These are phyloP conservation scores for Huntiella savannae DNA, from an alignment of 2,329 filamentous ascomycete species.

Conservation along the genomic window DNA sequence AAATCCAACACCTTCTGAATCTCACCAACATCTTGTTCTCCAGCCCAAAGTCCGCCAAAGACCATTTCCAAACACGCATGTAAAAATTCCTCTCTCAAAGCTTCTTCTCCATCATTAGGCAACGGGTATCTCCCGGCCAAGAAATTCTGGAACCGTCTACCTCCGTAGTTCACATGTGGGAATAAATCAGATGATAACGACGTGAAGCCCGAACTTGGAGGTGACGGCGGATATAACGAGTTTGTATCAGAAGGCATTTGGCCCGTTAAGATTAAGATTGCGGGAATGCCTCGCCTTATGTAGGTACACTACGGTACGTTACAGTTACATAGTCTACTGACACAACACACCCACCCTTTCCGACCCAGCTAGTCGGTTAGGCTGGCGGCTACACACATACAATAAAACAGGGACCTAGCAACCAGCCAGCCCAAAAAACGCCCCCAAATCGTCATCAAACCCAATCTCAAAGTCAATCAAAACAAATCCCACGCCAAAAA, in stretches of 20 bases:
- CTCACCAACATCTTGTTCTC: conserved; percentile 23
- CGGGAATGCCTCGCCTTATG: too few relatives aligned
- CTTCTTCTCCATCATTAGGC: conserved; percentile 33
- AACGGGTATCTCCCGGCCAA: conserved; percentile 28
- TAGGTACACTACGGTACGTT: too few relatives aligned
- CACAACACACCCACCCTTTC: too few relatives aligned
- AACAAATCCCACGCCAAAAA: too few relatives aligned
- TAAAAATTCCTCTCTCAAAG: conserved; percentile 28
- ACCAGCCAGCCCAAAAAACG: too few relatives aligned
- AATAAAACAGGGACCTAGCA: too few relatives aligned
- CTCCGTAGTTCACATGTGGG: conserved; percentile 22
- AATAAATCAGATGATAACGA: conserved; percentile 19
- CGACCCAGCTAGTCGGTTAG: too few relatives aligned
- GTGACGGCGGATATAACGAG: conserved; percentile 23
- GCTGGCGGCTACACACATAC: too few relatives aligned
- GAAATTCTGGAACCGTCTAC: conserved; percentile 31
- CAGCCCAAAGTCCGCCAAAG: conserved; percentile 23
- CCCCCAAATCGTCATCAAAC: too few relatives aligned
- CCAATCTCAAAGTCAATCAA: too few relatives aligned
- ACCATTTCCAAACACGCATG: conserved; percentile 30
- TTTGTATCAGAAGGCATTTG: not conserved
- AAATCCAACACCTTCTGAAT: conserved; percentile 32
- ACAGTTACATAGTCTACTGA: too few relatives aligned
- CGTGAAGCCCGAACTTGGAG: conserved; percentile 22
- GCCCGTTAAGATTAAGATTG: too few relatives aligned